Percentiles rank a stretch among this genome's conserved stretches.
These are phyloP conservation scores for Erythrophleum fordii DNA, from an alignment of 306 rosid genomes.

Conservation along the genomic window DNA sequence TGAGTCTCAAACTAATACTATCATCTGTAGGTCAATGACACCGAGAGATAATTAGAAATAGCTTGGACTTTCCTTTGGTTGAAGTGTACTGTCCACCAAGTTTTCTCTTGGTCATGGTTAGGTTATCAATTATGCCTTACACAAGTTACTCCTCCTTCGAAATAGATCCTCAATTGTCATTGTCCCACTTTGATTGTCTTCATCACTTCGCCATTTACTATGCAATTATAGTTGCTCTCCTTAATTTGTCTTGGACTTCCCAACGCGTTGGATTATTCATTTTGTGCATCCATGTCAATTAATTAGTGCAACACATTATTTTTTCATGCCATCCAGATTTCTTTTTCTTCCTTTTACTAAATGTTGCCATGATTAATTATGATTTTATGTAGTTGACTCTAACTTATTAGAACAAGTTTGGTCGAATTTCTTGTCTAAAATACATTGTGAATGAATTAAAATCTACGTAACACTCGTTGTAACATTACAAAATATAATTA, in stretches of 20 bases:
- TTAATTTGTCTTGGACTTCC: neutral
- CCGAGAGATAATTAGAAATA: too few species aligned
- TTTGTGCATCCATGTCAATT: neutral
- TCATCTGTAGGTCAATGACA: too few species aligned
- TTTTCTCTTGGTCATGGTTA: conserved; percentile 42
- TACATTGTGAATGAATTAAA: too few species aligned
- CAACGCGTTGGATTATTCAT: neutral
- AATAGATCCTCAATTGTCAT: neutral
- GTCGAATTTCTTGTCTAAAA: neutral
- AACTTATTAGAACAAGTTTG: neutral
- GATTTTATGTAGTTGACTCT: neutral
- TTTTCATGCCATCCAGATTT: neutral
- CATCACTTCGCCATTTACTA: neutral
- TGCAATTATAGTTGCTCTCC: neutral
- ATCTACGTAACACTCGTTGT: too few species aligned
- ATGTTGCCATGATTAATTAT: neutral
- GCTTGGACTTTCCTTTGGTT: neutral
- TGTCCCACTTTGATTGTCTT: neutral
- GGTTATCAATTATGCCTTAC: conserved; percentile 35
- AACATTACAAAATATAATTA: too few species aligned
- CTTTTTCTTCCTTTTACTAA: neutral
- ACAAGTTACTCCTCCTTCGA: conserved; percentile 24
- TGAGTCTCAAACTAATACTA: too few species aligned
- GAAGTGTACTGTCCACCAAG: conserved; percentile 2
- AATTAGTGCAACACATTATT: neutral